Base-by-base conservation (phyloP, 345 rosid genomes). In the Pistacia integerrima region DNA sequence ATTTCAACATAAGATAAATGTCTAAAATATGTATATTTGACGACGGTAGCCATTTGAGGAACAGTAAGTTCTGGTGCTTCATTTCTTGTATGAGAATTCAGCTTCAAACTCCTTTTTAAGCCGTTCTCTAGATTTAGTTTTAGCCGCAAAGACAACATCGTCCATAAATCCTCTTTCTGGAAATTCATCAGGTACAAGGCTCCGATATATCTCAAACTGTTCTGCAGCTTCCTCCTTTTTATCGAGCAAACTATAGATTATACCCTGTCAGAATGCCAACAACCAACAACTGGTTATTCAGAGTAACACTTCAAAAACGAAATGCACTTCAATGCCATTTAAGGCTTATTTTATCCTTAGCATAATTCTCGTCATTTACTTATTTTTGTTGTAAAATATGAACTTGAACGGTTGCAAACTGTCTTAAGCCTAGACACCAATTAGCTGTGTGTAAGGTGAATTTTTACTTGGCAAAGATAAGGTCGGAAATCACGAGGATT, bases 401-500 rank as follows among this genome's bases (percentile, higher is more conserved):
- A 69, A 73, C 46, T 46, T 25, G 49, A 18, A 7, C 9, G 46
- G 8, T 7, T 41, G 46, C 9, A 7, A 41, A 6, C 46, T 41
- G 9, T 54, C 17, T 1, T 54, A 54, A 22, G 22, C 22, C 22
- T 22, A 22, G 18, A 22, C 54, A 51, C 49, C 55, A 66, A 35
- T 18, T 63, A 64, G n/a, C 48, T 30, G 74, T 20, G 57, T 61
- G 22, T 22, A 22, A 22, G 0, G 22, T 22, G 2, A 22, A 22
- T 22, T 22, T 22, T 22, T 22, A 22, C 22, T 22, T 90, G 97
- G 83, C 97, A 95, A 80, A 95, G 99, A 82, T 93, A 95, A 46
- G 98, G 97, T 78, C 99, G 89, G 33, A 95, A 93, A 86, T 95
- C 99, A 80, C 90, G 87, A 80, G 97, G 98, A 81, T 95, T 84